Evolutionary conservation across 306 rosid species (phyloP), one percentile per base, ranked within the genome.

Genomic region (Datisca glomerata): DNA sequence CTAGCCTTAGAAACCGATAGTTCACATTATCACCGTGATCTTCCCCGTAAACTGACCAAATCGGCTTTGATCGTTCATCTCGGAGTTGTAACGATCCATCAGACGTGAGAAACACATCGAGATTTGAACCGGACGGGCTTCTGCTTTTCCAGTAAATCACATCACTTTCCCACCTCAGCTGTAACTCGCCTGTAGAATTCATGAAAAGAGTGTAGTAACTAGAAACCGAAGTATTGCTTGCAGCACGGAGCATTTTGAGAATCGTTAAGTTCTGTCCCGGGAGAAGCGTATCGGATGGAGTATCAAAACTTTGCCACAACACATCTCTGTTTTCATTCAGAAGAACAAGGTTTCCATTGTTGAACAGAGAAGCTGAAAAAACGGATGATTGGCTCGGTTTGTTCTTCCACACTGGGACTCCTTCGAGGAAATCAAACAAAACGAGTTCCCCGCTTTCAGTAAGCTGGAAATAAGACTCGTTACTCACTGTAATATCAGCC

Each of bases 1-100:
- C 93, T 23, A 85, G 66, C 79, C 84, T 70, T 35, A 85, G 84
- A 64, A 65, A 79, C 3, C 86, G 72, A 47, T 70, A 71, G 28
- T 8, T 65, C 31, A 71, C 53, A 4, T 69, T 55, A 46, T 76
- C 92, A 46, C 71, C 71, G 47, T 85, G 80, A 61, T 79, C 95
- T 46, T 68, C 84, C 28, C 79, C 86, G 48, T 73, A 85, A n/a
- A 61, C 70, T n/a, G 76, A 71, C 95, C 95, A 85, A 33, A 80
- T 65, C 21, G 70, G 64, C 47, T 53, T 61, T 32, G 25, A 48
- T 35, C 29, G 49, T 38, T 41, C 56, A 59, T 73, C 67, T 12
- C 39, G 63, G 57, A 85, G 73, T 63, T 79, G 84, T 41, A 85
- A 34, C 2, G 86, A 69, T 70, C 95, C 95, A 35, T 24, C 50